Percentiles rank a stretch among this genome's conserved stretches.
Evolutionary conservation across 257 asterid species (phyloP).

Genomic region (Solanum piurae): DNA sequence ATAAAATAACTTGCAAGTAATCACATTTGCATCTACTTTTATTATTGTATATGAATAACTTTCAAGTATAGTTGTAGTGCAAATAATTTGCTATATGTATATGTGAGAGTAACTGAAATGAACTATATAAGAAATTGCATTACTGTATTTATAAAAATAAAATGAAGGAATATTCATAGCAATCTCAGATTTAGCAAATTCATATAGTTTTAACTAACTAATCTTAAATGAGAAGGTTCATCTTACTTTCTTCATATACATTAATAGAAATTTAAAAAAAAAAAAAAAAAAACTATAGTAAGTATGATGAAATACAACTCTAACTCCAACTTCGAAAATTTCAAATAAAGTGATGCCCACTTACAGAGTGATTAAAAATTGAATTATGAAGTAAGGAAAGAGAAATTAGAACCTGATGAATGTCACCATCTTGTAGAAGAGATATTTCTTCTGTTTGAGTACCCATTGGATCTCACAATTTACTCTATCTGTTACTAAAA

Average conservation of each 20-base stretch:
- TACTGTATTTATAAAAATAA: background rate
- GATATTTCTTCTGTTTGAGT: slow-evolving; percentile 42
- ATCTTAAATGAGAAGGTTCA: background rate
- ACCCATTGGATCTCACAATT: slow-evolving; percentile 28
- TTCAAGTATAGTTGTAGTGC: background rate
- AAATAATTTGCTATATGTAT: background rate
- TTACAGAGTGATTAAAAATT: background rate
- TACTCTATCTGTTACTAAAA: background rate
- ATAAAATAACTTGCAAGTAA: background rate
- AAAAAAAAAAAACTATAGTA: background rate
- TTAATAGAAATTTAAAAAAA: background rate
- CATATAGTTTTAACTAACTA: background rate
- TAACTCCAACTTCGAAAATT: background rate
- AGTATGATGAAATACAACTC: background rate
- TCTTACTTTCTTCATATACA: background rate
- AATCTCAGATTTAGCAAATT: background rate
- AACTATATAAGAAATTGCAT: background rate
- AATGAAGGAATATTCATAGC: background rate
- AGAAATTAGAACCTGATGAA: slow-evolving; percentile 27
- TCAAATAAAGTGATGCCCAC: background rate
- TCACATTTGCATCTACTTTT: background rate
- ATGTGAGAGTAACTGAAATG: background rate
- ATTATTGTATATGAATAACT: background rate
- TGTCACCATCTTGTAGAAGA: slow-evolving; percentile 52
- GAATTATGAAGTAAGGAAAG: background rate